phyloP scores from a whole-genome alignment of 2,329 filamentous ascomycete genomes.

The Epichloe hybrida region DNA sequence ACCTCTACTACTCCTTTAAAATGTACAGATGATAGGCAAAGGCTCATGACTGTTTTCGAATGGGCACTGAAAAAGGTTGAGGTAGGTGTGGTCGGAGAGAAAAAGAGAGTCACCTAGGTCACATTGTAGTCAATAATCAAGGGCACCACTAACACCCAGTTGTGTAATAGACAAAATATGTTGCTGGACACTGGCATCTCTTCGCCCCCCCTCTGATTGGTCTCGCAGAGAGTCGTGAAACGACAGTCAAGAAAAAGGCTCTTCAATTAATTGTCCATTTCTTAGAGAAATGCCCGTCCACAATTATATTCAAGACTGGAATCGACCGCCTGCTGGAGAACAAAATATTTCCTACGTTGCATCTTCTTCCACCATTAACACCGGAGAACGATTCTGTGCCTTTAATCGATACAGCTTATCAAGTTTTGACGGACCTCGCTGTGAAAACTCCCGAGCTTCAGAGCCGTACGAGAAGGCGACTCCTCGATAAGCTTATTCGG shows the following conservation, averaged over 20 bases:
- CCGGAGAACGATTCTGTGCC: slow-evolving; percentile 54
- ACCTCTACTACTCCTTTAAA: background rate
- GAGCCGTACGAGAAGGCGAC: slow-evolving; percentile 14
- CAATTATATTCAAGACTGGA: slow-evolving; percentile 46
- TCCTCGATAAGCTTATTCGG: slow-evolving; percentile 42
- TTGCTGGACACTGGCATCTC: slow-evolving; percentile 45
- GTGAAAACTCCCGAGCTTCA: slow-evolving; percentile 14
- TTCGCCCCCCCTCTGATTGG: slow-evolving; percentile 58
- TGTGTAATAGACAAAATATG: slow-evolving; percentile 1
- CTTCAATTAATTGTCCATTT: slow-evolving; percentile 41
- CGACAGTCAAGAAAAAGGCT: slow-evolving; percentile 38
- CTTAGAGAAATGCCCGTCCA: slow-evolving; percentile 36
- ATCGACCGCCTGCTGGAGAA: slow-evolving; percentile 56
- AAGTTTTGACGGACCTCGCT: slow-evolving; percentile 48
- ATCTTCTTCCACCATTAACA: slow-evolving; percentile 64
- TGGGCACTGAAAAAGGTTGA: slow-evolving; percentile 6
- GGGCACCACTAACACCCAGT: background rate
- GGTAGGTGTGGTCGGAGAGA: background rate
- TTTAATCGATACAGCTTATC: slow-evolving; percentile 53
- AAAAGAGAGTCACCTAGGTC: background rate
- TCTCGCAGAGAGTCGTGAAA: slow-evolving; percentile 50
- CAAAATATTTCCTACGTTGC: slow-evolving; percentile 56
- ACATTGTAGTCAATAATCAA: background rate
- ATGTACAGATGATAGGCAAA: background rate
- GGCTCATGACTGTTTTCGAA: background rate